phyloP scores from a whole-genome alignment of 2,329 filamentous ascomycete genomes.

The Hortaea werneckii region DNA sequence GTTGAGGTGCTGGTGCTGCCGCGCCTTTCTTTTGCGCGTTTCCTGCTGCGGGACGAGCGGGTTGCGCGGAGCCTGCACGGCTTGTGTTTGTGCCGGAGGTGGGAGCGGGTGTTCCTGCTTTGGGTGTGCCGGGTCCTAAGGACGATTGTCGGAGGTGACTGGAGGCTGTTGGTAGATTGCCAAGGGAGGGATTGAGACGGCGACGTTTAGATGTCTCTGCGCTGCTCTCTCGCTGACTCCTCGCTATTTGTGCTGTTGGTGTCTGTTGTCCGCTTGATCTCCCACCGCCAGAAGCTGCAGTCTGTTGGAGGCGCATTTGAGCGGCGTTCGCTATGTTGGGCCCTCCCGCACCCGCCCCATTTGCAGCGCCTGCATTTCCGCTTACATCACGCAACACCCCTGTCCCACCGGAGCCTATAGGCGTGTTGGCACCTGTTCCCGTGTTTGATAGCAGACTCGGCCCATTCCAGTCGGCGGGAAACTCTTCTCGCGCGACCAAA shows the following conservation, averaged over 20 bases:
- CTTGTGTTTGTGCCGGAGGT: conserved; percentile 20
- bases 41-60: conserved; percentile 25
- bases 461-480: conserved; percentile 48
- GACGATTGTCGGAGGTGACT: conserved; percentile 51
- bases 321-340: conserved; percentile 43
- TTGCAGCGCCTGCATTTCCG: conserved; percentile 39
- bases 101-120: conserved; percentile 42
- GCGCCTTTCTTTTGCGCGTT: conserved; percentile 22
- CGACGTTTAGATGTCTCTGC: conserved; percentile 47
- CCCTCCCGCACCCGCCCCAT: conserved; percentile 30
- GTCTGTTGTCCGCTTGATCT: conserved; percentile 8
- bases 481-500: conserved; percentile 48
- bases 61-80: conserved; percentile 51
- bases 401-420: conserved; percentile 28
- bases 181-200: conserved; percentile 43
- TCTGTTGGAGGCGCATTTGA: conserved; percentile 35
- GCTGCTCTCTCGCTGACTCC: conserved; percentile 27
- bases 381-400: conserved; percentile 45
- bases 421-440: conserved; percentile 20
- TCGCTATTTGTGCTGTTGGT: conserved; percentile 12
- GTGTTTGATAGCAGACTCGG: conserved; percentile 46
- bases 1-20: conserved; percentile 36
- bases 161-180: conserved; percentile 43
- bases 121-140: conserved; percentile 52
- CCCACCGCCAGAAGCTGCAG: conserved; percentile 13